Evolutionary conservation across 2,329 filamentous ascomycete species (phyloP).

Genomic region (Ilyonectria destructans): DNA sequence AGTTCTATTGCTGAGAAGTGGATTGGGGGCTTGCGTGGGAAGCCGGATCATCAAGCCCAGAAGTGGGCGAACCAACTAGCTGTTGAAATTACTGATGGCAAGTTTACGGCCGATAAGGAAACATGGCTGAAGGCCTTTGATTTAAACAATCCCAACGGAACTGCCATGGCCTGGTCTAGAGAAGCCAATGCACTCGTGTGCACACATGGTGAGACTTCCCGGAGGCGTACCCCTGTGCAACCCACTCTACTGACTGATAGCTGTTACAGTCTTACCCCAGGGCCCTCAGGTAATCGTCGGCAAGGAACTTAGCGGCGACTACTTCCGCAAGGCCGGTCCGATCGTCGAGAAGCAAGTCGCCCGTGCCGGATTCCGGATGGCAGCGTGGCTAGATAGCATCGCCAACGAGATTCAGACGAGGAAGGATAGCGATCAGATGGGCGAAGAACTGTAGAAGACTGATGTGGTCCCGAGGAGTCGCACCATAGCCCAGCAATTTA

Average conservation of each 20-base stretch:
- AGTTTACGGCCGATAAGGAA: slow-evolving; percentile 65
- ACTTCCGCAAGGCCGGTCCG: not conserved
- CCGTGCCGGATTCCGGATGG: not conserved
- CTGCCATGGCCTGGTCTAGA: slow-evolving; percentile 75
- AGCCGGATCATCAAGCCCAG: slow-evolving; percentile 62
- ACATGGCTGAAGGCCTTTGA: slow-evolving; percentile 73
- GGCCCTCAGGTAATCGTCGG: not conserved
- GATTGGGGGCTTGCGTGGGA: slow-evolving; percentile 69
- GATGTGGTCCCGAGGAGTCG: not conserved
- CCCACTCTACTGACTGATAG: not conserved
- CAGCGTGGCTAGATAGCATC: not conserved
- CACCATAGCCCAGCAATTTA: not conserved
- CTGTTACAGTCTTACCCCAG: not conserved
- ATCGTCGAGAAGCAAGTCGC: not conserved
- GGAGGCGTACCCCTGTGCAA: not conserved
- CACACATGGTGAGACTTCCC: slow-evolving; percentile 65
- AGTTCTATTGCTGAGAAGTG: slow-evolving; percentile 78
- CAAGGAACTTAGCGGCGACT: not conserved
- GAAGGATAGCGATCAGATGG: not conserved
- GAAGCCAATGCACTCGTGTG: slow-evolving; percentile 77
- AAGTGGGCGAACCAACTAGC: slow-evolving; percentile 72
- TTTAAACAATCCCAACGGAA: slow-evolving; percentile 68
- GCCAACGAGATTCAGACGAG: not conserved
- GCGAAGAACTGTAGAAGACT: not conserved
- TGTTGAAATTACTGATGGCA: slow-evolving; percentile 69